Percentiles rank a stretch among this genome's conserved stretches.
Conservation (phyloP, 805 yeast species). For the Brettanomyces naardenensis region DNA sequence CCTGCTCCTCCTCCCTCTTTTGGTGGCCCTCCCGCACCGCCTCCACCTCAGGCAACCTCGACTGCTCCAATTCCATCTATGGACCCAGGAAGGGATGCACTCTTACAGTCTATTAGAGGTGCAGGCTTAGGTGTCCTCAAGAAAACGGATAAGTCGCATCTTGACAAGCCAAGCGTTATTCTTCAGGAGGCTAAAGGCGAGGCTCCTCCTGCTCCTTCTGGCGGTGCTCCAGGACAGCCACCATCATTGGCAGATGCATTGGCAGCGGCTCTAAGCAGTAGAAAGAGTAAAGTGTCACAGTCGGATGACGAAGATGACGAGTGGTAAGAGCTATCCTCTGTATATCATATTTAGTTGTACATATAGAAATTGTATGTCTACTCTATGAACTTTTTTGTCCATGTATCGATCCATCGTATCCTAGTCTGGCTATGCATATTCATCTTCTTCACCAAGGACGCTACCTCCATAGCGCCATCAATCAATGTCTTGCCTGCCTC, state of each 20-base stretch:
- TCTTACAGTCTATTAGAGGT: conserved; percentile 78
- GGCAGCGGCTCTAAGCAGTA: conserved; percentile 69
- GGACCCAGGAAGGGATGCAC: conserved; percentile 58
- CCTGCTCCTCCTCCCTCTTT: conserved; percentile 17
- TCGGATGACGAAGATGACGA: conserved; percentile 87
- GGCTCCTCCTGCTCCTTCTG: conserved; percentile 26
- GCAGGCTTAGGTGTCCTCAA: conserved; percentile 65
- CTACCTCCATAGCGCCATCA: conserved; percentile 21
- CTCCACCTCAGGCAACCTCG: conserved; percentile 23
- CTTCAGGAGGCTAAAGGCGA: conserved; percentile 69
- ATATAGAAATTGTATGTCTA: conserved; percentile 1
- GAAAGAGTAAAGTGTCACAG: conserved; percentile 75
- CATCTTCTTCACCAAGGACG: conserved; percentile 34
- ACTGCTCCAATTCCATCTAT: conserved; percentile 13
- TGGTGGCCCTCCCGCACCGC: conserved; percentile 21
- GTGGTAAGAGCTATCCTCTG: conserved; percentile 34
- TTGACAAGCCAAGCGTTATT: conserved; percentile 70
- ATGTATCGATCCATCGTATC: conserved; percentile 49
- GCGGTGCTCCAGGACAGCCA: conserved; percentile 36
- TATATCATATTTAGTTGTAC: background rate
- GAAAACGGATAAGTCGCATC: conserved; percentile 75
- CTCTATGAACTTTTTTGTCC: conserved; percentile 39
- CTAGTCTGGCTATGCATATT: conserved; percentile 45
- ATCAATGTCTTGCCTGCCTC: conserved; percentile 9
- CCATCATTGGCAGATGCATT: conserved; percentile 31